Percentiles rank a stretch among this genome's conserved stretches.
Evolutionary conservation across 306 rosid genomes (phyloP).

Genomic region (Mimosa bimucronata): DNA sequence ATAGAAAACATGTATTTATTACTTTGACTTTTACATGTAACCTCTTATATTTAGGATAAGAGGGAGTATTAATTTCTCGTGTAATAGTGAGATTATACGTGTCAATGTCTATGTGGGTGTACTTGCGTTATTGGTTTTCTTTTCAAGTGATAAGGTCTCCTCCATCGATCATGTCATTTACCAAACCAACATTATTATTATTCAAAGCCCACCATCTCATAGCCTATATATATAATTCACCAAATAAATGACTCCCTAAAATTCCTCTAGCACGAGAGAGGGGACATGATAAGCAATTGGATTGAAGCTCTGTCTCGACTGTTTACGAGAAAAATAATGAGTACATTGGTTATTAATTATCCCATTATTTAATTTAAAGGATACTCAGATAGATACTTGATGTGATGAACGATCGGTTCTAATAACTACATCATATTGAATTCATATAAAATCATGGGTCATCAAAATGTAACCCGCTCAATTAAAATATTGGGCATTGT

Average conservation of each 20-base stretch:
- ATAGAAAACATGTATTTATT: no score
- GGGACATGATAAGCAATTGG: background rate
- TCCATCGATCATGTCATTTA: background rate
- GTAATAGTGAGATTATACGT: background rate
- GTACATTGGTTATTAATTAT: background rate
- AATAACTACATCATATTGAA: constrained; percentile 10
- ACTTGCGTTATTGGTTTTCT: background rate
- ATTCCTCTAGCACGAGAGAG: background rate
- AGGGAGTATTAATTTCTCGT: no score
- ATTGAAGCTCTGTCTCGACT: background rate
- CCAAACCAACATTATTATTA: background rate
- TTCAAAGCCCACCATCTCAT: background rate
- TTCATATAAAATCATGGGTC: constrained; percentile 15
- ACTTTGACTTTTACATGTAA: no score
- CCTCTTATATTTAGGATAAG: no score
- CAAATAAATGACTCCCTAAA: background rate
- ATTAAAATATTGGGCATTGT: constrained; percentile 27
- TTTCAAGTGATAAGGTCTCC: background rate
- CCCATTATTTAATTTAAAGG: background rate
- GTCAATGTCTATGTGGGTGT: background rate
- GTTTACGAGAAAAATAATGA: background rate
- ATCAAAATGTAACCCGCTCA: constrained; percentile 39
- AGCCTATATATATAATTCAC: background rate
- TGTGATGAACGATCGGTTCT: background rate
- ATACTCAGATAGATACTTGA: background rate